Conservation (phyloP, 1,284 basidiomycete genomes). For the Exobasidium cylindrosporum region DNA sequence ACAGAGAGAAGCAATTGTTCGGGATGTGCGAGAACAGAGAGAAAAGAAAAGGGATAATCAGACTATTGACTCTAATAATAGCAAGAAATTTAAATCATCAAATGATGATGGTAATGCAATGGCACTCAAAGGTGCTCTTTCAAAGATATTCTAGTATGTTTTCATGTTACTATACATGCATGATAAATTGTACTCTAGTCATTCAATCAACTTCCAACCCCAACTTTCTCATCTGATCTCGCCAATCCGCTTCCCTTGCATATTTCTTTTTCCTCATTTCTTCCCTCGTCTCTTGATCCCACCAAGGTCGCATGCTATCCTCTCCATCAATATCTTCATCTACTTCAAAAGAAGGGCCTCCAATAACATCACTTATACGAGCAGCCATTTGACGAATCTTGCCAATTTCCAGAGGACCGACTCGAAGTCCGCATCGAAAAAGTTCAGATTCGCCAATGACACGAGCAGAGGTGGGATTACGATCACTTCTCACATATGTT, state of each 20-base stretch:
- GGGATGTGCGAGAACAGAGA: constrained; percentile 13
- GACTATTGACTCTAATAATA: neutral
- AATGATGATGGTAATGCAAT: neutral
- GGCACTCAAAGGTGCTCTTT: constrained; percentile 4
- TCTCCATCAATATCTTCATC: constrained; percentile 15
- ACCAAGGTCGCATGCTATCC: constrained; percentile 2
- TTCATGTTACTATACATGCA: neutral
- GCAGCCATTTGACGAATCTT: constrained; percentile 44
- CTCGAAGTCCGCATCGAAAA: constrained; percentile 47
- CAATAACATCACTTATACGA: constrained; percentile 29
- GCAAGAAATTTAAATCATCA: neutral
- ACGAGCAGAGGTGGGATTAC: constrained; percentile 16
- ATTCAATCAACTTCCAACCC: constrained; percentile 28
- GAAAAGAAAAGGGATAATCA: neutral
- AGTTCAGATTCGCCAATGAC: constrained; percentile 50
- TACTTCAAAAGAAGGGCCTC: constrained; percentile 20
- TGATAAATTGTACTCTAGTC: neutral
- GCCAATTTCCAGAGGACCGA: constrained; percentile 42
- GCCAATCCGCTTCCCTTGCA: constrained; percentile 30
- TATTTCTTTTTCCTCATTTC: constrained; percentile 27
- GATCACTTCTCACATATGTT: constrained; percentile 10
- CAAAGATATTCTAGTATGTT: constrained; percentile 11
- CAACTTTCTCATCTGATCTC: constrained; percentile 30
- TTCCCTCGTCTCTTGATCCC: constrained; percentile 21
- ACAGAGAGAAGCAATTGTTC: constrained; percentile 5